Percentiles rank a stretch among this genome's conserved stretches.
These are phyloP conservation scores for Tilletia walkeri DNA, from an alignment of 1,284 basidiomycete genomes.

Conservation along the genomic window DNA sequence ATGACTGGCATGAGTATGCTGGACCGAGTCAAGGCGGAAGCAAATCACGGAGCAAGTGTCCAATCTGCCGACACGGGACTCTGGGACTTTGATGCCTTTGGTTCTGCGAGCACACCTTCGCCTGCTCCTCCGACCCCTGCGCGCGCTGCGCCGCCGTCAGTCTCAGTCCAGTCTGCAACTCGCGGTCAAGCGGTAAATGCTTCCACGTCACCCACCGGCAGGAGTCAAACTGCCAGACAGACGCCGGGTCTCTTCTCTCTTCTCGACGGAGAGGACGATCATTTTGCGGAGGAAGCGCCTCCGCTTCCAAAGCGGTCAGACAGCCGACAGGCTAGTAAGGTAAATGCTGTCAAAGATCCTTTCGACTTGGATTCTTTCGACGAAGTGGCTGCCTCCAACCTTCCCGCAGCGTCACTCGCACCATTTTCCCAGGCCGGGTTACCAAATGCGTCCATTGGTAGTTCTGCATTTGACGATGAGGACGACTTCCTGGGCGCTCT, in stretches of 20 bases:
- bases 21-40: neutral
- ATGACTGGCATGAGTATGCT: slow-evolving; percentile 1
- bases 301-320: neutral
- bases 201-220: neutral
- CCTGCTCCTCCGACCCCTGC: neutral
- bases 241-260: slow-evolving; percentile 1
- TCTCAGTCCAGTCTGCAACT: neutral
- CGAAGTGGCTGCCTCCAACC: slow-evolving; percentile 19
- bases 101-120: neutral
- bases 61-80: neutral
- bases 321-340: too few species aligned
- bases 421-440: neutral
- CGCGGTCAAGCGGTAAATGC: neutral
- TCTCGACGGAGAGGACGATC: neutral
- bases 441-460: slow-evolving; percentile 18
- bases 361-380: slow-evolving; percentile 47
- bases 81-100: slow-evolving; percentile 14
- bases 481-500: slow-evolving; percentile 48
- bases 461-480: slow-evolving; percentile 16
- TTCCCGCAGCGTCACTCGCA: neutral
- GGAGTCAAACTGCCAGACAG: neutral
- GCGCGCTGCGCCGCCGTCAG: neutral
- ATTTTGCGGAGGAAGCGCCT: neutral
- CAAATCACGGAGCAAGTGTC: neutral
- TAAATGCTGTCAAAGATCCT: slow-evolving; percentile 24